These are phyloP conservation scores for Amoebophrya sp. DNA, from an alignment of 169 alveolate species.

Conservation along the genomic window DNA sequence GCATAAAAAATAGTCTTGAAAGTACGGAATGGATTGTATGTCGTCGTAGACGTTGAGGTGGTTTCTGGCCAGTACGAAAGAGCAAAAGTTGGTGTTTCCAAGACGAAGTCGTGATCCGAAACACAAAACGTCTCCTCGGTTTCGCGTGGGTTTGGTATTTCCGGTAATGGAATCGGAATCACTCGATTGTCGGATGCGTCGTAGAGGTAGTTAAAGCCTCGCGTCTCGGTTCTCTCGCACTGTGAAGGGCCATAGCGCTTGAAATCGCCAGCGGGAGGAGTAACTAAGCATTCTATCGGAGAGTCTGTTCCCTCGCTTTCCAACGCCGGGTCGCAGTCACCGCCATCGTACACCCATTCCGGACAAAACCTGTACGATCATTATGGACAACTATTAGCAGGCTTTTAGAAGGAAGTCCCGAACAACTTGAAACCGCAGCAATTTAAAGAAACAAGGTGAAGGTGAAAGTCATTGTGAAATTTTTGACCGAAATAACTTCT, in stretches of 20 bases:
- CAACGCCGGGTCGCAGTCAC: slow-evolving; percentile 25
- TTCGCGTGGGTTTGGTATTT: background rate
- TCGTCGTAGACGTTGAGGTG: background rate
- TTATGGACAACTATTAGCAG: no score
- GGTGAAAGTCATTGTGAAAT: no score
- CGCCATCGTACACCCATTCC: slow-evolving; percentile 15
- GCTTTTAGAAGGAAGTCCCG: no score
- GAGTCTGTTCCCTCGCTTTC: background rate
- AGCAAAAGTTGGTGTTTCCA: background rate
- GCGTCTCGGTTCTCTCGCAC: background rate
- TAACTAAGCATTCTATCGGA: background rate
- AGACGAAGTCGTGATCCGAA: background rate
- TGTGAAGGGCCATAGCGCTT: background rate
- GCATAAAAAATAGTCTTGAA: background rate
- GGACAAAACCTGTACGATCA: no score
- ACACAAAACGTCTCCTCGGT: slow-evolving; percentile 7
- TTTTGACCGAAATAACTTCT: no score
- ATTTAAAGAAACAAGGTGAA: no score
- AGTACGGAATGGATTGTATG: background rate
- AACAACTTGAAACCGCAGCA: no score
- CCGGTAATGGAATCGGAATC: background rate
- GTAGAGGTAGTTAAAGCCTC: background rate
- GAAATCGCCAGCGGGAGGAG: slow-evolving; percentile 15
- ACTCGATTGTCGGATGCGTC: slow-evolving; percentile 3
- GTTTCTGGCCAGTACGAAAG: background rate